Conservation (phyloP, 306 rosid species). For the Ziziphus jujuba region DNA sequence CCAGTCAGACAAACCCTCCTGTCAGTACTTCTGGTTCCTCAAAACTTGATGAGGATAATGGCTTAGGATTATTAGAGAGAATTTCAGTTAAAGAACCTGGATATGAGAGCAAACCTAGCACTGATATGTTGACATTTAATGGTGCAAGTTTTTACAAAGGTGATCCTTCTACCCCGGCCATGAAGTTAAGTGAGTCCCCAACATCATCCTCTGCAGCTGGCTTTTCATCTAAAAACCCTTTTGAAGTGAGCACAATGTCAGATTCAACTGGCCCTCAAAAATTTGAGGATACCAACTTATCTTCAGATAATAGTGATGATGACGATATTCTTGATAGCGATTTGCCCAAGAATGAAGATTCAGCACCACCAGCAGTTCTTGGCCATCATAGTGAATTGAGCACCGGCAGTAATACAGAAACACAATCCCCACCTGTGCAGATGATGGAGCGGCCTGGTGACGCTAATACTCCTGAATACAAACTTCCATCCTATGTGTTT, state of each 20-base stretch:
- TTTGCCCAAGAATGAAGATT: constrained; percentile 22
- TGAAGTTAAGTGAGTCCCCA: not conserved
- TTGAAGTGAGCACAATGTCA: not conserved
- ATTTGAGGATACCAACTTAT: not conserved
- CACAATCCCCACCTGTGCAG: constrained; percentile 60
- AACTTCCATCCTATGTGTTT: constrained; percentile 76
- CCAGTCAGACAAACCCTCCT: not conserved
- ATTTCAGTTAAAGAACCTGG: constrained; percentile 21
- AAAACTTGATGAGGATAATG: not conserved
- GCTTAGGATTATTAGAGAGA: not conserved
- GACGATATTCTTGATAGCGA: constrained; percentile 37
- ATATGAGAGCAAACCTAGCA: constrained; percentile 10
- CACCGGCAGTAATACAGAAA: constrained; percentile 24
- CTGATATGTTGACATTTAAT: constrained; percentile 1
- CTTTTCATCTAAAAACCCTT: not conserved
- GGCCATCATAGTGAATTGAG: constrained; percentile 14
- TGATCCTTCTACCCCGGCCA: constrained; percentile 14
- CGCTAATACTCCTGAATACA: constrained; percentile 31
- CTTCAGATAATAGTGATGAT: constrained; percentile 20
- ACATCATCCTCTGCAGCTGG: constrained; percentile 16
- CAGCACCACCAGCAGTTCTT: constrained; percentile 3
- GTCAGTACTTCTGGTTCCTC: constrained; percentile 2
- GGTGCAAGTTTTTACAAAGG: constrained; percentile 6
- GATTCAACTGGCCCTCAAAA: not conserved
- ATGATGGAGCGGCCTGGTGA: constrained; percentile 64